phyloP scores from a whole-genome alignment of 345 rosid species.

The Physaria fendleri region DNA sequence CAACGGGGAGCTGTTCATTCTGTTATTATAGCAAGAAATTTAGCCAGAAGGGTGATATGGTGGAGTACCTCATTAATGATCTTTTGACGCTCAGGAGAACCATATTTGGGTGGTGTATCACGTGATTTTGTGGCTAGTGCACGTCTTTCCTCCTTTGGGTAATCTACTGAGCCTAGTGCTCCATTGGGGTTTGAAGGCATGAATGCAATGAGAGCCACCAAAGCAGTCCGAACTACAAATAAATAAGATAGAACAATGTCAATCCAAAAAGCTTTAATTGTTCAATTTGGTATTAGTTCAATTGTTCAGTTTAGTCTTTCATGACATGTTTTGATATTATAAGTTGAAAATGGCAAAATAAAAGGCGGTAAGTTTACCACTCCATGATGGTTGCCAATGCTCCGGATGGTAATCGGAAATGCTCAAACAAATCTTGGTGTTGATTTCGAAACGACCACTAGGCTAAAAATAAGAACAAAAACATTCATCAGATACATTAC shows the following conservation, averaged over 20 bases:
- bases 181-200: constrained; percentile 94
- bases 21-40: too few relatives aligned
- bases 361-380: constrained; percentile 43
- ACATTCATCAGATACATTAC: background rate
- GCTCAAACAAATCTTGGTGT: constrained; percentile 94
- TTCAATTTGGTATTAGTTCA: background rate
- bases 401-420: constrained; percentile 97
- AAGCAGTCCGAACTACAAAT: constrained; percentile 81
- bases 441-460: constrained; percentile 91
- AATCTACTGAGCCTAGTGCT: constrained; percentile 90
- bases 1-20: background rate
- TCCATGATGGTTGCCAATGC: constrained; percentile 99
- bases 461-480: constrained; percentile 43
- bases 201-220: constrained; percentile 88
- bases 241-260: background rate
- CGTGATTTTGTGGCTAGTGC: constrained; percentile 80
- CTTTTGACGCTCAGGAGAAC: constrained; percentile 74
- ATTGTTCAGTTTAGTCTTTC: background rate
- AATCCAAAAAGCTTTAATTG: background rate
- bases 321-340: background rate
- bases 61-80: constrained; percentile 70
- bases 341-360: background rate
- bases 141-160: constrained; percentile 78
- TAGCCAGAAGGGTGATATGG: constrained; percentile 11
- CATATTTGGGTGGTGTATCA: constrained; percentile 57